Base-by-base conservation (phyloP, 2,329 filamentous ascomycete species). In the Davidsoniella neocaledoniae region DNA sequence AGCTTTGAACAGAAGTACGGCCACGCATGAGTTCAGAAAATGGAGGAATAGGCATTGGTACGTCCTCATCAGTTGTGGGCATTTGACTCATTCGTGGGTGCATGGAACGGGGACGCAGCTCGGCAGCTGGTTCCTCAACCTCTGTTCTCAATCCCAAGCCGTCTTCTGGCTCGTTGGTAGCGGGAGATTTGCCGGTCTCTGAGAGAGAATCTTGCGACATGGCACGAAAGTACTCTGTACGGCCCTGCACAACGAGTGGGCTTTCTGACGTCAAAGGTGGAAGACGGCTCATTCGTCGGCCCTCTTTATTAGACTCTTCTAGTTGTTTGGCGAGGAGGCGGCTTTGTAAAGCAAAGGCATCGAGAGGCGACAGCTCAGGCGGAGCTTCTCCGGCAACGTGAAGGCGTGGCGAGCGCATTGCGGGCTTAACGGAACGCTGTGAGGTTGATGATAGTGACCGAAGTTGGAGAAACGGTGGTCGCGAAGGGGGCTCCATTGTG, bases 341-440 rank as follows among this genome's bases (percentile, higher is more conserved):
- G 58, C 88, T 93, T 61, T 96, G 90, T 54, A 90, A 74, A 19
- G 90, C 90, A 62, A 98, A 93, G 44, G 90, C 90, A 71, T 98
- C 91, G 56, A 98, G 75, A 9, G 91, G 91, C 6, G 91, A 96
- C 51, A 96, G 73, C 48, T 91, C 84, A 4, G 91, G 91, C 17
- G 91, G 90, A 1, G 83, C 75, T 58, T 90, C 84, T 54, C 85
- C 85, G 51, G 83, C 82, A 51, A 84, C 72, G 63, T 87, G 82
- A 53, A 86, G 68, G 54, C 83, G 79, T 40, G 83, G 83, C n/a
- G 83, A 87, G 55, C 73, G 71, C 33, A 81, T 64, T n/a, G 76
- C 73, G 49, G 71, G 72, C 16, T 50, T 60, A 9, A 66, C 57
- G 46, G 67, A 67, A 19, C 60, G 55, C 49, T 64, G 62, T 14